Percentiles rank a stretch among this genome's conserved stretches.
Conservation (phyloP, 192 early-diverging fungal species). For the Podila epicladia region DNA sequence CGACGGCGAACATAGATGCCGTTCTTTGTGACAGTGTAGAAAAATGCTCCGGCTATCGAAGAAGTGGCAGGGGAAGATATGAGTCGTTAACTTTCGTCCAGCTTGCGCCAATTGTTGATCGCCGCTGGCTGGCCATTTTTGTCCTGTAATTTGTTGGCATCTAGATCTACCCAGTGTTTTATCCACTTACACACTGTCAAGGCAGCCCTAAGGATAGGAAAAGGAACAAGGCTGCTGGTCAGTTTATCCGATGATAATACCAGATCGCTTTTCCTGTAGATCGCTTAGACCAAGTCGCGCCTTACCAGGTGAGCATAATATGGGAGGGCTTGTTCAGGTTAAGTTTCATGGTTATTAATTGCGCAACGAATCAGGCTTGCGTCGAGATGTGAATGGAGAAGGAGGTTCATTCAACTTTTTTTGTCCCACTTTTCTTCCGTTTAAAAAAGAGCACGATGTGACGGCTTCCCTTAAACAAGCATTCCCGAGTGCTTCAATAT, state of each 20-base stretch:
- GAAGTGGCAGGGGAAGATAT: background rate
- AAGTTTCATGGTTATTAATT: constrained; percentile 1
- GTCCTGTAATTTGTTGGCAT: too few relatives aligned
- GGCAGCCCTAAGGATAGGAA: constrained; percentile 1
- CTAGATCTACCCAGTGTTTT: too few relatives aligned
- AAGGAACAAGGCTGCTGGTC: background rate
- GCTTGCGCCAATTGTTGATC: background rate
- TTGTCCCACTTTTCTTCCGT: too few relatives aligned
- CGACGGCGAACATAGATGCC: constrained; percentile 38
- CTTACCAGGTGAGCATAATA: constrained; percentile 49
- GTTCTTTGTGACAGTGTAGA: constrained; percentile 34
- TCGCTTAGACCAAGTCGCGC: too few relatives aligned
- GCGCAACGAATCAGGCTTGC: background rate
- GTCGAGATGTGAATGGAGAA: background rate
- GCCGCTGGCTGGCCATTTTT: too few relatives aligned
- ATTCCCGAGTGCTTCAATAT: too few relatives aligned
- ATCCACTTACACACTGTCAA: constrained; percentile 14
- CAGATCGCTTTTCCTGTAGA: background rate
- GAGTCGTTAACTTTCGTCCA: background rate
- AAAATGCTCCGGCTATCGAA: constrained; percentile 23
- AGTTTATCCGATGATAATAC: background rate
- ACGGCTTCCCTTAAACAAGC: too few relatives aligned
- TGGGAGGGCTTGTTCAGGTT: constrained; percentile 51
- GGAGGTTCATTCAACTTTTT: constrained; percentile 11
- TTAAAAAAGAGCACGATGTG: too few relatives aligned